phyloP scores from a whole-genome alignment of 2,329 filamentous ascomycete genomes.

The Acrocalymma vagum region DNA sequence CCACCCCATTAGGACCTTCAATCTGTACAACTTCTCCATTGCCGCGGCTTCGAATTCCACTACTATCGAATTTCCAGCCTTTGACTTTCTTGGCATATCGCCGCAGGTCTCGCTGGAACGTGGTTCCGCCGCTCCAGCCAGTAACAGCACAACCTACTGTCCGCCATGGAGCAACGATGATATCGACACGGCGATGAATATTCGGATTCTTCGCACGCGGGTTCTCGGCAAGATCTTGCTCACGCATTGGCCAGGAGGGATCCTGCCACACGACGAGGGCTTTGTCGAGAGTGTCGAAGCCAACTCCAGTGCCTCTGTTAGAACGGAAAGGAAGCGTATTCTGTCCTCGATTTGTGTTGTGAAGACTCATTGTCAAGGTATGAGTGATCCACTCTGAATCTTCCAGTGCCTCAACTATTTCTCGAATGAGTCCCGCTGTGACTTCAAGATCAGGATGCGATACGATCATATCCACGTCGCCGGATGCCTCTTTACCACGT shows the following conservation, averaged over 20 bases:
- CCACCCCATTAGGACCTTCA: conserved; percentile 57
- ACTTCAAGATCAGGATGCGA: conserved; percentile 76
- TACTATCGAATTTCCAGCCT: conserved; percentile 88
- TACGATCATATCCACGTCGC: conserved; percentile 88
- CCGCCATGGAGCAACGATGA: conserved; percentile 88
- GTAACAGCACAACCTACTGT: conserved; percentile 88
- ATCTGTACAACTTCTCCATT: conserved; percentile 78
- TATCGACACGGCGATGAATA: conserved; percentile 86
- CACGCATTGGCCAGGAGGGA: conserved; percentile 56
- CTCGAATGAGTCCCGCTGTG: conserved; percentile 75
- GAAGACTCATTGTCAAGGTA: conserved; percentile 74
- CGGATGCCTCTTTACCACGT: conserved; percentile 75
- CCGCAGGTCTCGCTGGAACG: conserved; percentile 86
- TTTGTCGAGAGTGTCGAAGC: conserved; percentile 91
- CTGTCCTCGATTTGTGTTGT: conserved; percentile 78
- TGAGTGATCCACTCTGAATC: conserved; percentile 78
- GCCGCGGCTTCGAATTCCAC: conserved; percentile 75
- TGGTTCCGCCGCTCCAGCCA: conserved; percentile 89
- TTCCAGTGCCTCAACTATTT: conserved; percentile 77
- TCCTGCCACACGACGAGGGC: conserved; percentile 93
- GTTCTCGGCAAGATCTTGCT: conserved; percentile 42
- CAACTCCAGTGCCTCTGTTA: conserved; percentile 55
- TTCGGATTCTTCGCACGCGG: conserved; percentile 69
- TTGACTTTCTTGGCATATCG: conserved; percentile 78
- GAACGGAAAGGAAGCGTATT: conserved; percentile 64